A percentile compares a stretch with the other conserved stretches of the same genome.
Evolutionary conservation across 2,329 filamentous ascomycete species (phyloP).

Genomic region (Sclerotinia trifoliorum): DNA sequence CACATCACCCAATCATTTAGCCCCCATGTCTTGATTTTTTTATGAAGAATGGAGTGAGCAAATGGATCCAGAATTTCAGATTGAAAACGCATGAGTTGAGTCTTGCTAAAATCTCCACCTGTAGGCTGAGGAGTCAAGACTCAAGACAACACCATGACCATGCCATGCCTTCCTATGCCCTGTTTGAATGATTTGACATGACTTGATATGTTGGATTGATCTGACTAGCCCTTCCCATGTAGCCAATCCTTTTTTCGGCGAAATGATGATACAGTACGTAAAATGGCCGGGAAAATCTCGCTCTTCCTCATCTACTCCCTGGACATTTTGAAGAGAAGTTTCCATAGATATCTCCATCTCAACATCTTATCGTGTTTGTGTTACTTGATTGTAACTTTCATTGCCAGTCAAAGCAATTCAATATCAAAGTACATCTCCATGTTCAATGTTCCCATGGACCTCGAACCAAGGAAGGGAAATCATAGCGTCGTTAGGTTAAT

Average conservation of each 20-base stretch:
- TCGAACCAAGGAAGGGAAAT: background rate
- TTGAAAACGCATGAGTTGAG: constrained; percentile 12
- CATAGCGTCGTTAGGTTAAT: background rate
- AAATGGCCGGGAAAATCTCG: constrained; percentile 21
- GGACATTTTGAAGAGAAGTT: background rate
- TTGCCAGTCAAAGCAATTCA: background rate
- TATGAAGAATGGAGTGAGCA: background rate
- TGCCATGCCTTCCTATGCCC: background rate
- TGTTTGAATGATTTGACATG: background rate
- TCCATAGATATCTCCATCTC: background rate
- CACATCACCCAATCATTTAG: constrained; percentile 14
- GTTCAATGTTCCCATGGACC: background rate
- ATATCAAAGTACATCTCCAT: background rate
- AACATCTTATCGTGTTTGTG: constrained; percentile 1
- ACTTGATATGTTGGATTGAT: background rate
- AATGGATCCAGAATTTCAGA: background rate
- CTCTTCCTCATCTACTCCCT: background rate
- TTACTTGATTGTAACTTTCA: constrained; percentile 4
- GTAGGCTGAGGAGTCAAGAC: background rate
- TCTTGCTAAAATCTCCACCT: constrained; percentile 7
- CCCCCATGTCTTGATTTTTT: constrained; percentile 5
- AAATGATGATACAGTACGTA: constrained; percentile 22
- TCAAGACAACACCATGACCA: background rate
- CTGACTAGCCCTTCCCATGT: constrained; percentile 13
- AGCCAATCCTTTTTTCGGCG: constrained; percentile 11